phyloP scores from a whole-genome alignment of 2,329 filamentous ascomycete genomes.

The Aspergillus arachidicola region DNA sequence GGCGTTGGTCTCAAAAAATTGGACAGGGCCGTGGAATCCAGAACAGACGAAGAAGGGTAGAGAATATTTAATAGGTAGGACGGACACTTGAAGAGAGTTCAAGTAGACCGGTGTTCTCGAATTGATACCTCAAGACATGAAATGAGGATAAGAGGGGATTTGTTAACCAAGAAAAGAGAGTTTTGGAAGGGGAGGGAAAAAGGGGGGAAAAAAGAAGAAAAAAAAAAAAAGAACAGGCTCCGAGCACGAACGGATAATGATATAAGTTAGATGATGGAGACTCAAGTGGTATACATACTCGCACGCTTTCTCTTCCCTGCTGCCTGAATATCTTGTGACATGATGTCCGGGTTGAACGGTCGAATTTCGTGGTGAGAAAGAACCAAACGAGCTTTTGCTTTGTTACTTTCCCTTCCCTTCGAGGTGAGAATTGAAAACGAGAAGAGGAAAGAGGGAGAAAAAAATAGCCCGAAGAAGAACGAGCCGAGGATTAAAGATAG shows the following conservation, averaged over 20 bases:
- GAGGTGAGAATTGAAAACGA: background rate
- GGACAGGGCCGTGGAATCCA: background rate
- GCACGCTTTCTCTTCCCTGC: constrained; percentile 44
- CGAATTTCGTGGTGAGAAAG: background rate
- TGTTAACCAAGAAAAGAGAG: background rate
- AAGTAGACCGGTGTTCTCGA: background rate
- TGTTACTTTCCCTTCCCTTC: background rate
- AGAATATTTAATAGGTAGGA: background rate
- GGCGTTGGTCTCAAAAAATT: background rate
- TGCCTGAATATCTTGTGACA: constrained; percentile 36
- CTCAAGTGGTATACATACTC: constrained; percentile 33
- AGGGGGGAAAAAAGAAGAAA: background rate
- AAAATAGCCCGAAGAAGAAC: background rate
- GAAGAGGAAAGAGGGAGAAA: background rate
- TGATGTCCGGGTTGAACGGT: constrained; percentile 21
- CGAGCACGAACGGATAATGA: background rate
- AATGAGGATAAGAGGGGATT: constrained; percentile 1
- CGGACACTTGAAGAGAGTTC: background rate
- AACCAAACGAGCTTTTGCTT: background rate
- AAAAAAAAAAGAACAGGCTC: background rate
- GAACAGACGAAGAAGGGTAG: background rate
- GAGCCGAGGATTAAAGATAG: background rate
- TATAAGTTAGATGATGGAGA: background rate
- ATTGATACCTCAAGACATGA: background rate
- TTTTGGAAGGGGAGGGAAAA: no score